Percentiles rank a stretch among this genome's conserved stretches.
Evolutionary conservation across 306 rosid species (phyloP).

Genomic region (Bauhinia variegata): DNA sequence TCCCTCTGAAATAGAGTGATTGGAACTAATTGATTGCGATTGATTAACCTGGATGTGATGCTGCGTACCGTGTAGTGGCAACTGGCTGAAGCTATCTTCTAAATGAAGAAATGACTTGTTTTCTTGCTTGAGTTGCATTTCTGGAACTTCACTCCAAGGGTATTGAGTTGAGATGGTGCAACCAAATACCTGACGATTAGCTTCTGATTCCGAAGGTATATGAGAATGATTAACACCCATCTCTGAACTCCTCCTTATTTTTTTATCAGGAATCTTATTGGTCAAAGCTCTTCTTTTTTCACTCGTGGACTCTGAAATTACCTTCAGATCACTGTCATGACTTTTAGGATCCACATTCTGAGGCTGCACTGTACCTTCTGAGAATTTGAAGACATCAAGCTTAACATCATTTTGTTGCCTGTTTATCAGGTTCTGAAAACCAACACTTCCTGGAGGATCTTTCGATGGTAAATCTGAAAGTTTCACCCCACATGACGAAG

Average conservation of each 20-base stretch:
- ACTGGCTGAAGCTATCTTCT: conserved; percentile 55
- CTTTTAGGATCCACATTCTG: conserved; percentile 46
- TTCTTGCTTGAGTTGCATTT: conserved; percentile 48
- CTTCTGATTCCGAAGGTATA: conserved; percentile 58
- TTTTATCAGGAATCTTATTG: conserved; percentile 47
- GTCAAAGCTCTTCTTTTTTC: conserved; percentile 51
- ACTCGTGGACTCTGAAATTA: conserved; percentile 46
- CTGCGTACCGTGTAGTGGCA: conserved; percentile 51
- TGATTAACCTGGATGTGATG: conserved; percentile 49
- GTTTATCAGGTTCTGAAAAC: conserved; percentile 49
- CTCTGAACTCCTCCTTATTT: conserved; percentile 36
- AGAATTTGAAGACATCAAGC: conserved; percentile 51
- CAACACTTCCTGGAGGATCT: conserved; percentile 57
- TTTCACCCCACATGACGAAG: conserved; percentile 66
- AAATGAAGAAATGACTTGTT: conserved; percentile 49
- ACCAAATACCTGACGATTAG: conserved; percentile 49
- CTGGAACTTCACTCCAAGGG: conserved; percentile 59
- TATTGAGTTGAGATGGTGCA: conserved; percentile 50
- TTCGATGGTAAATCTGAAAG: conserved; percentile 60
- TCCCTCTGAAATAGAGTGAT: conserved; percentile 42
- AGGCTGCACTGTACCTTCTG: conserved; percentile 50
- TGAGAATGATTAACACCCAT: conserved; percentile 49
- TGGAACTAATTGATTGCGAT: conserved; percentile 56
- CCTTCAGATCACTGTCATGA: conserved; percentile 51
- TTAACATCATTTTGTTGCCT: conserved; percentile 60